Conservation (phyloP, 305 asterid species). For the Solanum hybrid region DNA sequence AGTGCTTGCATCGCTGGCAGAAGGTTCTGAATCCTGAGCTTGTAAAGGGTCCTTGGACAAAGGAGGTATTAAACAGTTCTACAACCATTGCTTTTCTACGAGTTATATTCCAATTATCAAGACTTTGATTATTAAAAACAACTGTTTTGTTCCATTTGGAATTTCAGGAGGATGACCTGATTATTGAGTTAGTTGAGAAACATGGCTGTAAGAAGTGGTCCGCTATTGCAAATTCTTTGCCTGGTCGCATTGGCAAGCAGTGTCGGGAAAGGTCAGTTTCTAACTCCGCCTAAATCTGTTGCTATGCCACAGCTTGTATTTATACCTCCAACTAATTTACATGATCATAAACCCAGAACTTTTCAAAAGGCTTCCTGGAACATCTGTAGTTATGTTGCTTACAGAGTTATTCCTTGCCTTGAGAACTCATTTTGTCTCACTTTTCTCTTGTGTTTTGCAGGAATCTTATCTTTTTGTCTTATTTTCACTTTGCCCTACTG, state of each 20-base stretch:
- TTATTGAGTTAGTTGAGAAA: constrained; percentile 48
- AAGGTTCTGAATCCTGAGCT: constrained; percentile 81
- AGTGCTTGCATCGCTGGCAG: constrained; percentile 92
- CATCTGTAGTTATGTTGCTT: not conserved
- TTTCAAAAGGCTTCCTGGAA: not conserved
- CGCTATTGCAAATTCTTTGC: constrained; percentile 45
- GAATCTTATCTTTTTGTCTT: not conserved
- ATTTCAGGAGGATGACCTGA: constrained; percentile 65
- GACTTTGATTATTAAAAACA: not conserved
- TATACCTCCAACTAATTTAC: not conserved
- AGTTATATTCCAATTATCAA: not conserved
- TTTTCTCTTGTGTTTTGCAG: not conserved
- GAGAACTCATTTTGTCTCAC: not conserved
- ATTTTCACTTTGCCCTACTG: not conserved
- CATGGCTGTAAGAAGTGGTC: constrained; percentile 71
- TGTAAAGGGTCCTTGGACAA: constrained; percentile 77
- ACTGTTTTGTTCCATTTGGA: constrained; percentile 7
- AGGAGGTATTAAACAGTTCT: constrained; percentile 38
- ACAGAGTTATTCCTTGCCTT: not conserved
- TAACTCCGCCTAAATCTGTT: not conserved
- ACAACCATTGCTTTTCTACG: not conserved
- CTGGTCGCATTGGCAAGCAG: constrained; percentile 91
- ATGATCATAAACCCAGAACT: not conserved
- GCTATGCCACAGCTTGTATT: not conserved
- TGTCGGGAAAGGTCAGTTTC: constrained; percentile 64